These are phyloP conservation scores for Barnettozyma sp. DNA, from an alignment of 805 yeast genomes.

Conservation along the genomic window DNA sequence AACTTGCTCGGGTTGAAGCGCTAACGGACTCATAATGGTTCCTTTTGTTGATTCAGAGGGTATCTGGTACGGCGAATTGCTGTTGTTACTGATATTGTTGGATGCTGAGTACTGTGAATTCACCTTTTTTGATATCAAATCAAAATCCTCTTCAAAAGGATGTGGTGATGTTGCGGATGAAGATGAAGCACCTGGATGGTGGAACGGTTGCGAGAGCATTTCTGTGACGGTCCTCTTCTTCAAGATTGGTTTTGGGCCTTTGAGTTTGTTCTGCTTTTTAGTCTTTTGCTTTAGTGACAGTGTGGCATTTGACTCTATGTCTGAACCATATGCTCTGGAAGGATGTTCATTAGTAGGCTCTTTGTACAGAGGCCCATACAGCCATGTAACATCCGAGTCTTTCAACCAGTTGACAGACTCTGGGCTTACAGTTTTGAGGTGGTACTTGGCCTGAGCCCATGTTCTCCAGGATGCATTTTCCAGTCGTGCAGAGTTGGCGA, in stretches of 20 bases:
- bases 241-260: conserved; percentile 70
- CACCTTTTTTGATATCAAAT: conserved; percentile 20
- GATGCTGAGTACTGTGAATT: conserved; percentile 21
- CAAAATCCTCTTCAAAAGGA: conserved; percentile 23
- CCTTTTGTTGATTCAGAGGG: too few relatives aligned
- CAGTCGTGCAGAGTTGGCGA: conserved; percentile 72
- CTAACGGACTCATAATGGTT: conserved; percentile 2
- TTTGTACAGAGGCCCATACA: conserved; percentile 71
- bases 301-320: conserved; percentile 28
- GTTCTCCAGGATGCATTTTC: conserved; percentile 97
- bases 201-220: conserved; percentile 53
- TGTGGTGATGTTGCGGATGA: conserved; percentile 21
- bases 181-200: conserved; percentile 1
- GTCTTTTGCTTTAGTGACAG: conserved; percentile 17
- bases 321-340: conserved; percentile 33
- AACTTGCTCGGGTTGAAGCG: conserved; percentile 1
- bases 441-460: conserved; percentile 88
- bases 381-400: conserved; percentile 96
- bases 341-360: conserved; percentile 13
- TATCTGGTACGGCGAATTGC: too few relatives aligned
- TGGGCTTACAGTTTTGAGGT: conserved; percentile 78
- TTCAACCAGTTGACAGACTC: conserved; percentile 93
- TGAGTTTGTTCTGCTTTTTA: conserved; percentile 14
- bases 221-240: conserved; percentile 84
- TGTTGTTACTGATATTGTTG: background rate